Evolutionary conservation across 2,329 filamentous ascomycete species (phyloP).

Genomic region (Aspergillus proliferans): DNA sequence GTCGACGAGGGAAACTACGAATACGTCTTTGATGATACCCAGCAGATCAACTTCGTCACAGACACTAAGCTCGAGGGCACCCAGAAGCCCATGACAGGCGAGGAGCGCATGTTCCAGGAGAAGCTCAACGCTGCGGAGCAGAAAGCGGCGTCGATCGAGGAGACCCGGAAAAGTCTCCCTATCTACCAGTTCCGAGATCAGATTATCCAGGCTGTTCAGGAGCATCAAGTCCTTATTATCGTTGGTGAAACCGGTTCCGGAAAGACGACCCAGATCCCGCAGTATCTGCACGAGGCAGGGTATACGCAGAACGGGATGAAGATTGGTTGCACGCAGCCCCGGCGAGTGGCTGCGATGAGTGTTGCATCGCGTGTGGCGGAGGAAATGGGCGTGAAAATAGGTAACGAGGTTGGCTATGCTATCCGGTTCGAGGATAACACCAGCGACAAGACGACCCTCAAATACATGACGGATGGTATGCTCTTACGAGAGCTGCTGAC

Average conservation of each 20-base stretch:
- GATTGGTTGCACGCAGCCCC: constrained; percentile 87
- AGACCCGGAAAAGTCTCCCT: constrained; percentile 81
- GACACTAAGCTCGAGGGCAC: constrained; percentile 69
- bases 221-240: constrained; percentile 83
- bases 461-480: constrained; percentile 98
- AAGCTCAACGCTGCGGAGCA: constrained; percentile 85
- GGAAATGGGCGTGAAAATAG: constrained; percentile 83
- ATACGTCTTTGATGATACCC: constrained; percentile 84
- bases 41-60: constrained; percentile 78
- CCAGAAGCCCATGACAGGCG: constrained; percentile 63
- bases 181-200: constrained; percentile 84
- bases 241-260: constrained; percentile 93
- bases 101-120: constrained; percentile 70
- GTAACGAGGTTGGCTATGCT: constrained; percentile 86
- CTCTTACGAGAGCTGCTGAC: constrained; percentile 83
- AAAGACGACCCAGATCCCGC: constrained; percentile 91
- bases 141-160: constrained; percentile 80
- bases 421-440: constrained; percentile 94
- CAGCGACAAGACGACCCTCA: constrained; percentile 81
- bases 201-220: constrained; percentile 75
- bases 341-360: constrained; percentile 94
- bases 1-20: constrained; percentile 80
- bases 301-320: constrained; percentile 79
- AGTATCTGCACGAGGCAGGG: constrained; percentile 87
- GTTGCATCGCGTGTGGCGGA: constrained; percentile 94